A percentile compares a stretch with the other conserved stretches of the same genome.
These are phyloP conservation scores for Erythrobasidium hasegawianum DNA, from an alignment of 1,284 basidiomycete genomes.

Conservation along the genomic window DNA sequence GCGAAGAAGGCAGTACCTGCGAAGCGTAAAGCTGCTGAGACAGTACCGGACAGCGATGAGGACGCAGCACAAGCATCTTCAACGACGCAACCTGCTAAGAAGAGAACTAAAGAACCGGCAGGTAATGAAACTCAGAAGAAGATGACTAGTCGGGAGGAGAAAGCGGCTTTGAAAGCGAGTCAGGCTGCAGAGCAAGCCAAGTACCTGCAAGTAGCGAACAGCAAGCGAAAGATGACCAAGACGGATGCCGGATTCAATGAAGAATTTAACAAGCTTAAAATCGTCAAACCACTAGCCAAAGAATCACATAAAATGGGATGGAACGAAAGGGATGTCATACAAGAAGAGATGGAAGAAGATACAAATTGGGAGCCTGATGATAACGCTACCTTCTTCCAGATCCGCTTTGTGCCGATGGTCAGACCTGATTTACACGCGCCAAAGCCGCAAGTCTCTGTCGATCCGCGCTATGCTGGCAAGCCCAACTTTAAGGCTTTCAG, in stretches of 20 bases:
- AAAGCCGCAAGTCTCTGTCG: neutral
- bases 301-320: conserved; percentile 29
- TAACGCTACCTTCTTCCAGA: conserved; percentile 31
- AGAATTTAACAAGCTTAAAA: conserved; percentile 31
- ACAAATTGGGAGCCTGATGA: conserved; percentile 22
- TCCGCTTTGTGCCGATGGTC: conserved; percentile 21
- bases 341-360: conserved; percentile 27
- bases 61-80: neutral
- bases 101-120: conserved; percentile 8
- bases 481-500: conserved; percentile 35
- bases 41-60: conserved; percentile 16
- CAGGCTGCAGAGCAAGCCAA: neutral
- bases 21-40: conserved; percentile 7
- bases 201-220: conserved; percentile 30
- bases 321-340: conserved; percentile 23
- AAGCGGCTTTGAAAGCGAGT: neutral
- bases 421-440: neutral
- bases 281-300: neutral
- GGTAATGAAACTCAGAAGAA: neutral
- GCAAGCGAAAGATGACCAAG: conserved; percentile 12
- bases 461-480: conserved; percentile 16
- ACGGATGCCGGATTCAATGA: conserved; percentile 27
- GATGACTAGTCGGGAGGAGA: neutral
- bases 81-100: conserved; percentile 6
- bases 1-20: neutral